Evolutionary conservation across 148 eudicot genomes (phyloP), one percentile per base, ranked within the genome.

Genomic region (Nepenthes mirabilis): DNA sequence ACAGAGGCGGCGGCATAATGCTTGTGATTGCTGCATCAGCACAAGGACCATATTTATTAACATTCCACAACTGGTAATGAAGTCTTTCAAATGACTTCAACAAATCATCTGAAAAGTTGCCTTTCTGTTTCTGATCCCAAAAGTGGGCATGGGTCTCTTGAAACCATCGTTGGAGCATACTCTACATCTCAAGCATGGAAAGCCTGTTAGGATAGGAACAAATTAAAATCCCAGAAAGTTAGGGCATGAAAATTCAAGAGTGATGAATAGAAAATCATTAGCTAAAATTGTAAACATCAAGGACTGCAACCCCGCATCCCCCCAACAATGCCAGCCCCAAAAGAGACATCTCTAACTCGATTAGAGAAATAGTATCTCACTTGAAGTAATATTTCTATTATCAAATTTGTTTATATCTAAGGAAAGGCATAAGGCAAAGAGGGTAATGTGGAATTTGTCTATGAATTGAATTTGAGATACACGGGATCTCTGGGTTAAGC

Each of bases 1-100:
- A 59, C 32, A 93, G 60, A 37, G 98, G 98, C 52, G 98, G 98
- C 6, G 96, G 96, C 96, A 93, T 93, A 33, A 93, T 48, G 52
- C 98, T 95, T 50, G 96, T 86, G 62, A 93, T 83, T 58, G 98
- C 96, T 45, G 89, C 98, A 84, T 88, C 98, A 74, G 83, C 83
- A 76, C 85, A 83, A 61, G 85, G 54, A 48, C 96, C 98, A 40
- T 93, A 83, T 63, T 88, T 88, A 80, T 76, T 86, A 47, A 93
- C 89, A 69, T 82, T 86, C 98, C 98, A 93, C 13, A 88, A 72
- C 70, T 93, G 98, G 71, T 93, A 93, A 55, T 95, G 91, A 55
- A 93, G 73, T 61, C 77, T 79, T 34, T 77, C 75, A 73, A 68
- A 75, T 43, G 82, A 66, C 60, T 63, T 60, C 37, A 68, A 88